Base-by-base conservation (phyloP, 2,329 filamentous ascomycete species). In the Escovopsis sp. region DNA sequence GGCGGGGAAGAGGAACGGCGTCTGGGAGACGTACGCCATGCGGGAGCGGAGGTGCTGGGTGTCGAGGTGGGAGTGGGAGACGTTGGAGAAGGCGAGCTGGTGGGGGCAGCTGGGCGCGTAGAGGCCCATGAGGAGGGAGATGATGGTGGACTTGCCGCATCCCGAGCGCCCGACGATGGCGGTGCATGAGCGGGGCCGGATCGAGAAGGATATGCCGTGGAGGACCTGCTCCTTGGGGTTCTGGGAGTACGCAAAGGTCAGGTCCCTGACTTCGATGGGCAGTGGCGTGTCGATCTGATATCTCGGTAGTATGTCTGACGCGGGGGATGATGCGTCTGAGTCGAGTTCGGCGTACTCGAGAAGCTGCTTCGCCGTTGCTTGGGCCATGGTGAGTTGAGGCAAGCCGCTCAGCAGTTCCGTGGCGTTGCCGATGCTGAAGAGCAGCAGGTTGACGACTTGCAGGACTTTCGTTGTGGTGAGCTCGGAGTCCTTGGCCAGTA, bases 131-230 rank as follows among this genome's bases (percentile, higher is more conserved):
- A 96, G 66, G 0, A 96, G 64, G 0, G 82, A 75, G 1, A 82
- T 72, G 33, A 95, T 69, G 0, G 89, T 95, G 12, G 82, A 88
- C 62, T 98, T 96, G 1, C 91, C 89, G n/a, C 82, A 85, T 0
- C 91, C 89, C 0, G 87, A 94, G 1, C 74, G 65, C 1, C 89
- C 88, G 2, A 93, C 86, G 18, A 96, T 76, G 3, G 85, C 86
- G 0, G 80, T 80, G 49, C 76, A 83, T 4, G 73, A 76, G 19
- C 80, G 77, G 0, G 71, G 59, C 1, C 67, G 56, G 41, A 95
- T 73, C 0, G 61, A 64, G 7, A 94, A 64, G n/a, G 68, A 77
- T n/a, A 94, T 58, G 19, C 74, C 65, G 9, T 68, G 66, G 2
- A 95, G 65, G 0, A 85, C 73, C 1, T 57, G 54, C 0, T 64